Evolutionary conservation across 2,329 filamentous ascomycete species (phyloP).

Genomic region (Sporothrix luriei): DNA sequence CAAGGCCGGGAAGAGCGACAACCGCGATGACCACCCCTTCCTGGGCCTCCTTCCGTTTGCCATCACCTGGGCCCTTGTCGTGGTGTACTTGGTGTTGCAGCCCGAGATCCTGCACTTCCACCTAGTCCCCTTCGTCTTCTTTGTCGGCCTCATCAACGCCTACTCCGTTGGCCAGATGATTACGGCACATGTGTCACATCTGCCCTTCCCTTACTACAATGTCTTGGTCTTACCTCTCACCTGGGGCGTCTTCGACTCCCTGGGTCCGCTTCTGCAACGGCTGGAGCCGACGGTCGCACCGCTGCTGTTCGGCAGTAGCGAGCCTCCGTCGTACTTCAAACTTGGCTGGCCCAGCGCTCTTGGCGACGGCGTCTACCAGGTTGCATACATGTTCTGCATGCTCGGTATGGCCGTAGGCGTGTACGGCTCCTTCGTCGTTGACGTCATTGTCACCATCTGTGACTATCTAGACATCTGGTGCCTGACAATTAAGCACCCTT

Average conservation of each 20-base stretch:
- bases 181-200: constrained; percentile 85
- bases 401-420: constrained; percentile 82
- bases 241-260: constrained; percentile 76
- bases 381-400: constrained; percentile 79
- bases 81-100: constrained; percentile 79
- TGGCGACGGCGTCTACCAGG: constrained; percentile 78
- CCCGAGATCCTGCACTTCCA: constrained; percentile 80
- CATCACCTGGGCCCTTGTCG: constrained; percentile 73
- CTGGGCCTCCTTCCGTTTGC: constrained; percentile 83
- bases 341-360: constrained; percentile 75
- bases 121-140: constrained; percentile 85
- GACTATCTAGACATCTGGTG: constrained; percentile 99
- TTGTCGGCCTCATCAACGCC: constrained; percentile 86
- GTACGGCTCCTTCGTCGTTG: constrained; percentile 96
- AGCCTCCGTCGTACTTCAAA: constrained; percentile 30
- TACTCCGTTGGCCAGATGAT: constrained; percentile 97
- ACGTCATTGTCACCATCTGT: constrained; percentile 96
- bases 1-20: constrained; percentile 23
- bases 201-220: constrained; percentile 88
- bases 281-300: constrained; percentile 43
- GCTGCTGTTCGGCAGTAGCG: constrained; percentile 27
- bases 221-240: constrained; percentile 77
- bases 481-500: constrained; percentile 88
- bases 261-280: constrained; percentile 68
- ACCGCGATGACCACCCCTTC: constrained; percentile 72